Evolutionary conservation across 2,329 filamentous ascomycete genomes (phyloP).

Genomic region (Bertia moriformis): DNA sequence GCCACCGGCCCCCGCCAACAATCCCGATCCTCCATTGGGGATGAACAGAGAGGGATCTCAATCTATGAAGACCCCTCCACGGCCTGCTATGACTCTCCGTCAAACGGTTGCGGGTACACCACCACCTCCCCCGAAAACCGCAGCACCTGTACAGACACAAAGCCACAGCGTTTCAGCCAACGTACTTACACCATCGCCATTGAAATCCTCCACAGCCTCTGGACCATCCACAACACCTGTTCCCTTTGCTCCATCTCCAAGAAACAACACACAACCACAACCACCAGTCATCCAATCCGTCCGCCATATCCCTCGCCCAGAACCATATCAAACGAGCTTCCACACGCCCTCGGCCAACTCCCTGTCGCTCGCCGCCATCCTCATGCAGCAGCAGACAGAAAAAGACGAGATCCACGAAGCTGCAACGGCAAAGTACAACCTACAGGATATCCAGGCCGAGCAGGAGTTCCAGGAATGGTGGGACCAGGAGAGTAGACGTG

Average conservation of each 20-base stretch:
- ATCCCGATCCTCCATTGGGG: too few species aligned
- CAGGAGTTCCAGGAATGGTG: not conserved
- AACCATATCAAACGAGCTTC: not conserved
- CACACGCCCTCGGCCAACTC: not conserved
- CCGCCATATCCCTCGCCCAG: not conserved
- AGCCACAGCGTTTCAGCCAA: not conserved
- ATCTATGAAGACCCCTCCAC: not conserved
- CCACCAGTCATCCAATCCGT: not conserved
- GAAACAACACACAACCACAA: too few species aligned
- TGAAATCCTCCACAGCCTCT: not conserved
- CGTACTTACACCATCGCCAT: not conserved
- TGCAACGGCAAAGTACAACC: not conserved
- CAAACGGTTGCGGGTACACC: not conserved
- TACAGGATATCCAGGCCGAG: not conserved
- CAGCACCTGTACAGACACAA: not conserved
- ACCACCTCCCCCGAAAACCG: not conserved
- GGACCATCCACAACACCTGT: not conserved
- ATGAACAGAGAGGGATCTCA: too few species aligned
- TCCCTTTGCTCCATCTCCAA: too few species aligned
- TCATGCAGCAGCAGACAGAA: not conserved
- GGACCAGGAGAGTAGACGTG: not conserved
- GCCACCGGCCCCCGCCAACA: not conserved
- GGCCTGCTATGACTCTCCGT: not conserved
- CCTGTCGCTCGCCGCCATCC: not conserved
- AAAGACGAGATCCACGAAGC: not conserved